Conservation (phyloP, 202 grass and related monocot species). For the Dendrocalamus latiflorus region DNA sequence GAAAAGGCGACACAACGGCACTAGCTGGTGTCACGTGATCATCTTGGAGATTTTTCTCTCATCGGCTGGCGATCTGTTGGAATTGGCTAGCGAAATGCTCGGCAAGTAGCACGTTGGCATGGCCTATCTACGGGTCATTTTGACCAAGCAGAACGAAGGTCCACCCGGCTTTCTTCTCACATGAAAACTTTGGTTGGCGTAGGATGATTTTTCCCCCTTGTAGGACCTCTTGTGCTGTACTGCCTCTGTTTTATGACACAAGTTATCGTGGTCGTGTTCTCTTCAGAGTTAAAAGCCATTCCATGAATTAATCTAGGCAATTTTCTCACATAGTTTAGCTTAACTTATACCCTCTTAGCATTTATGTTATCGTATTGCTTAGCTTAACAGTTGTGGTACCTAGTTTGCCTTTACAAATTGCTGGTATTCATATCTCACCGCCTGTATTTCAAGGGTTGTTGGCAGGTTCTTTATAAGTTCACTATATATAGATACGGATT, state of each 20-base stretch:
- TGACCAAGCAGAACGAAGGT: slow-evolving; percentile 1
- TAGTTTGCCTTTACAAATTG: not conserved
- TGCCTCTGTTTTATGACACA: not conserved
- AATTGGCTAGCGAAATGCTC: not conserved
- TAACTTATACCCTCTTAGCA: not conserved
- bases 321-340: not conserved
- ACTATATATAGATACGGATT: not conserved
- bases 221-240: not conserved
- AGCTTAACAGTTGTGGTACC: not conserved
- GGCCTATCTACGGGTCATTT: slow-evolving; percentile 7
- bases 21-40: slow-evolving; percentile 44
- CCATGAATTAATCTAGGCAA: not conserved
- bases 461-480: not conserved
- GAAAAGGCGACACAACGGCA: slow-evolving; percentile 39
- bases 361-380: not conserved
- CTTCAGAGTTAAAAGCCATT: not conserved
- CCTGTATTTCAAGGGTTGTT: not conserved
- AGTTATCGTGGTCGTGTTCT: not conserved
- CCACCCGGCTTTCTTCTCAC: not conserved
- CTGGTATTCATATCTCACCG: not conserved
- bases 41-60: not conserved
- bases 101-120: not conserved
- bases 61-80: not conserved
- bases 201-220: not conserved
- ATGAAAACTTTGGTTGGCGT: not conserved